Evolutionary conservation across 352 stramenopile genomes (phyloP).

Genomic region (Phytophthora crassamura): DNA sequence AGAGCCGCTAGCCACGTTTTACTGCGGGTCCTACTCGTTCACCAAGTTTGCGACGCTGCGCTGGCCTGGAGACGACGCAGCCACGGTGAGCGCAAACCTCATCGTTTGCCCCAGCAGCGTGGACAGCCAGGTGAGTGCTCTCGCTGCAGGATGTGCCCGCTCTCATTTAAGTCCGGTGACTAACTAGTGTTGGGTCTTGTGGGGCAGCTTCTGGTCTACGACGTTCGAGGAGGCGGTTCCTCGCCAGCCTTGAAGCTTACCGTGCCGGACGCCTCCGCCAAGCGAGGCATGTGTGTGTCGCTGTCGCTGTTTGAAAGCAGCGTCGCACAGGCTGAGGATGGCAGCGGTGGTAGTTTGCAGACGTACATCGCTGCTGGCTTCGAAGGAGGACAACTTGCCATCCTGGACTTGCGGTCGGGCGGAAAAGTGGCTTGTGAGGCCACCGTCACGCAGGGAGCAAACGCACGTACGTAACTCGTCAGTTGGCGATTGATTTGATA

Average conservation of each 20-base stretch:
- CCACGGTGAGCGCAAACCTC: slow-evolving; percentile 21
- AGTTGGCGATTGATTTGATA: neutral
- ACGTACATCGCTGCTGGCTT: slow-evolving; percentile 69
- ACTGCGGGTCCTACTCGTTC: slow-evolving; percentile 72
- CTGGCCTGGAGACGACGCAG: slow-evolving; percentile 32
- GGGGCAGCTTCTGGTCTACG: slow-evolving; percentile 53
- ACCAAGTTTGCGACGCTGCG: slow-evolving; percentile 63
- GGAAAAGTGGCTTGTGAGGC: slow-evolving; percentile 59
- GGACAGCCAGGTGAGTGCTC: slow-evolving; percentile 38
- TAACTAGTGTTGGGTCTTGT: slow-evolving; percentile 8
- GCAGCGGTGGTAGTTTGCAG: slow-evolving; percentile 22
- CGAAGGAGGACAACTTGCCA: slow-evolving; percentile 73
- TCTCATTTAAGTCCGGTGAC: neutral
- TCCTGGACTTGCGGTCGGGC: slow-evolving; percentile 66
- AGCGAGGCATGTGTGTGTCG: slow-evolving; percentile 62
- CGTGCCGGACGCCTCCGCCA: slow-evolving; percentile 35
- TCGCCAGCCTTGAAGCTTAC: slow-evolving; percentile 42
- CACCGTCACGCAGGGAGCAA: slow-evolving; percentile 49
- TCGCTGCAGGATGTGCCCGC: neutral
- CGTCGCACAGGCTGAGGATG: slow-evolving; percentile 19
- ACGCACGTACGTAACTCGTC: slow-evolving; percentile 52
- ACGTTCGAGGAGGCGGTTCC: slow-evolving; percentile 39
- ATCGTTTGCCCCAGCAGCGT: slow-evolving; percentile 56
- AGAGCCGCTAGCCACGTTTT: slow-evolving; percentile 47
- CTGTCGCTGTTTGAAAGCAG: slow-evolving; percentile 45